Base-by-base conservation (phyloP, 768 basidiomycete species). In the Mrakia frigida region DNA sequence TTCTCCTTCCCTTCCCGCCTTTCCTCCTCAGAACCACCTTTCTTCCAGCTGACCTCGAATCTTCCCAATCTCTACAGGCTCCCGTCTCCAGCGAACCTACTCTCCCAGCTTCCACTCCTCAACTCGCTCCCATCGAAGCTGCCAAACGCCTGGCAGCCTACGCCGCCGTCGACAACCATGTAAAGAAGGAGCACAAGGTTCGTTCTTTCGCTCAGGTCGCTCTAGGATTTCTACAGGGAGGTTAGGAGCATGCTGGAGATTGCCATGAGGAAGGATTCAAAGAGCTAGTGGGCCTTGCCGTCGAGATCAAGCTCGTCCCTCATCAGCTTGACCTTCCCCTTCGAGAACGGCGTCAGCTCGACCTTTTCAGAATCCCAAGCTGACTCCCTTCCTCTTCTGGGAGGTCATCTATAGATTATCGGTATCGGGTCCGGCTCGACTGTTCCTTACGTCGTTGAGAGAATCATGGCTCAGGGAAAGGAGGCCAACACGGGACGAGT, bases 381-480 rank as follows among this genome's bases (percentile, higher is more conserved):
- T 50, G 37, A 18, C 28, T 33, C 39, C 25, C 63, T 60, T 25
- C 16, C 61, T 37, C 28, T 18, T 37, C 31, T 31, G 31, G 61
- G 28, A 37, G 16, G 11, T n/a, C 31, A 10, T 59, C 31, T 41
- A 14, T 79, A 94, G 93, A 86, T 93, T 70, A 91, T 94, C 77
- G 93, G 93, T 14, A 91, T 94, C 80, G 93, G 93, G 46, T 94
- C 93, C 78, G 84, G 84, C 11, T 82, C 93, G 11, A 98, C 94
- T 1, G 94, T 98, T 0, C 93, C 94, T 4, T 99, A 96, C 81
- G 94, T 98, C 71, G 94, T 99, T 33, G 94, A 99, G 80, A 87
- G 94, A 72, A 95, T 99, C 75, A 87, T 93, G 16, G 87, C 90
- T 78, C 94, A 97, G 82, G 94, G 93, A 2, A 78, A 81, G 21